Evolutionary conservation across 345 rosid species (phyloP).

Genomic region (Arabidopsis suecica): DNA sequence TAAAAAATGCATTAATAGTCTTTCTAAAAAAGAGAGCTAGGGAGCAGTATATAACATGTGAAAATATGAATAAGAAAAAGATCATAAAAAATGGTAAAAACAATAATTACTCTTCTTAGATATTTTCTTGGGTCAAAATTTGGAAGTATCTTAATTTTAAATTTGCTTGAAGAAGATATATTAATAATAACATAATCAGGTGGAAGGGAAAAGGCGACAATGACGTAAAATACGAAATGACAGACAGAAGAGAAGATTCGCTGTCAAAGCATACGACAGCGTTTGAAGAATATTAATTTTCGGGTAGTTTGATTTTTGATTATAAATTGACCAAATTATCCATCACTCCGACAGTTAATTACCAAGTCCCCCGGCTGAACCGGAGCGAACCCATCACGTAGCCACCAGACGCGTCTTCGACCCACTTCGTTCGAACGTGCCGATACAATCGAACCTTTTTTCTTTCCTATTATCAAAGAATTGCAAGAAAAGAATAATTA

Average conservation of each 20-base stretch:
- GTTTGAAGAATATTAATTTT: neutral
- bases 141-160: constrained; percentile 24
- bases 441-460: constrained; percentile 3
- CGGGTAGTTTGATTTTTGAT: neutral
- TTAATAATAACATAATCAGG: neutral
- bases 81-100: too few relatives aligned
- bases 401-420: constrained; percentile 21
- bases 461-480: neutral
- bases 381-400: constrained; percentile 34
- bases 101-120: neutral
- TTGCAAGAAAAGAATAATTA: constrained; percentile 33
- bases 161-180: neutral
- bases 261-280: constrained; percentile 45
- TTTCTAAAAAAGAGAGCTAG: too few relatives aligned
- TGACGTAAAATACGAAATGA: constrained; percentile 33
- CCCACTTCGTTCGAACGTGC: constrained; percentile 41
- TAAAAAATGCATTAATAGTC: too few relatives aligned
- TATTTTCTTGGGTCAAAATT: neutral
- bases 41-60: too few relatives aligned
- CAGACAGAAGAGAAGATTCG: constrained; percentile 39
- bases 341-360: constrained; percentile 36
- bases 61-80: too few relatives aligned
- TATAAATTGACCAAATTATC: constrained; percentile 19
- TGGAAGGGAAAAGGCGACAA: constrained; percentile 17
- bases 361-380: constrained; percentile 23